Evolutionary conservation across 176 grass and related monocot species (phyloP), one percentile per base, ranked within the genome.

Genomic region (Puccinellia tenuiflora): DNA sequence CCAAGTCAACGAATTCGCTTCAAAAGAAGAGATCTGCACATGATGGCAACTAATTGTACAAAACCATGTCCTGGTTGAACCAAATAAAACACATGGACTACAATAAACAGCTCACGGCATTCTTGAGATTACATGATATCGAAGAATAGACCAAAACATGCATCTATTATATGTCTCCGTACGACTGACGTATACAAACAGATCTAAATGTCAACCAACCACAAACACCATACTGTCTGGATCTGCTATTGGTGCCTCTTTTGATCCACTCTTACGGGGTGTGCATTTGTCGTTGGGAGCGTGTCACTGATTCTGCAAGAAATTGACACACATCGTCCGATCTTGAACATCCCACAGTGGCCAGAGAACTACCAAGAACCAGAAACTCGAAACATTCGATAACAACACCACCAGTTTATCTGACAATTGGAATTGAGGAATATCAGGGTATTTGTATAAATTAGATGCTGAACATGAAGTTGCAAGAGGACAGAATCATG

Each of bases 101-200:
- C 63, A 73, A 54, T 48, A 78, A 81, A 66, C 10, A 54, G 56
- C 46, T 51, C 34, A 52, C 10, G 28, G 67, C 20, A 73, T 40
- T 59, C 46, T 78, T 38, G 30, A 22, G 1, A 64, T 74, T 66
- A 86, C 64, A 65, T 30, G 25, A 31, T 82, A 82, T 51, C 31
- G 0, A 79, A 79, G 74, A 82, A 62, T 82, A 55, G 46, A 82
- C 61, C 33, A 86, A 82, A 82, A 29, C 54, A 78, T 78, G 54
- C 79, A 78, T 47, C 65, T 78, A 90, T 73, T 66, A 66, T 84
- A 42, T 20, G 63, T 79, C 17, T 18, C 26, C 16, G 3, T 83
- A 90, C 79, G 57, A 66, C 82, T 67, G 24, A 29, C 56, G n/a
- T 51, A 51, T 90, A 79, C 79, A 90, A 66, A 50, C 75, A 65